phyloP scores from a whole-genome alignment of 768 basidiomycete genomes.

The Tricholoma sp. region DNA sequence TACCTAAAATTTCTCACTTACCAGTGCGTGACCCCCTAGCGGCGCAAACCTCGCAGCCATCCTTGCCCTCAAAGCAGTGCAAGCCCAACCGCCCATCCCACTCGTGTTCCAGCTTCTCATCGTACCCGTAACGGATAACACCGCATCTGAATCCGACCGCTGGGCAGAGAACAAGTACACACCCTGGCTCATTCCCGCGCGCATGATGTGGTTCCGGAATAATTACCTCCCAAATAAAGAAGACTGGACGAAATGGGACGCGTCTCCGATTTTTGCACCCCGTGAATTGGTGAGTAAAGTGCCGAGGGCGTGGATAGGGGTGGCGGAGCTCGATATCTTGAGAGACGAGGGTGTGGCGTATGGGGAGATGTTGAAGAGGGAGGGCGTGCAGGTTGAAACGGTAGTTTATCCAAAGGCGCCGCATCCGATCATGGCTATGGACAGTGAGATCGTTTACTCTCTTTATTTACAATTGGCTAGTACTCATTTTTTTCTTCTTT shows the following conservation, averaged over 20 bases:
- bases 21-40: constrained; percentile 23
- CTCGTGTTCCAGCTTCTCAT: constrained; percentile 59
- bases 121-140: constrained; percentile 73
- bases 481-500: too few relatives aligned
- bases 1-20: too few relatives aligned
- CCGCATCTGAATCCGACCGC: constrained; percentile 41
- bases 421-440: constrained; percentile 25
- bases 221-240: constrained; percentile 62
- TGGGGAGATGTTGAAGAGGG: constrained; percentile 46
- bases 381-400: constrained; percentile 49
- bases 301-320: constrained; percentile 57
- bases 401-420: constrained; percentile 51
- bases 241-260: constrained; percentile 62
- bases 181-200: constrained; percentile 52
- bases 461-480: too few relatives aligned
- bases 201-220: constrained; percentile 71
- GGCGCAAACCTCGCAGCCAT: constrained; percentile 70
- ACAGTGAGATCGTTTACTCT: too few relatives aligned
- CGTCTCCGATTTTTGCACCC: constrained; percentile 68
- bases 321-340: constrained; percentile 63
- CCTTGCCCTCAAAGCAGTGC: constrained; percentile 56
- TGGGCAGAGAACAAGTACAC: constrained; percentile 57
- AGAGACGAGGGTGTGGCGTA: constrained; percentile 62
- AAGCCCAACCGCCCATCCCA: constrained; percentile 42
- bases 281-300: constrained; percentile 43